Evolutionary conservation across 345 rosid species (phyloP), one percentile per base, ranked within the genome.

Genomic region (Erodium maritimum): DNA sequence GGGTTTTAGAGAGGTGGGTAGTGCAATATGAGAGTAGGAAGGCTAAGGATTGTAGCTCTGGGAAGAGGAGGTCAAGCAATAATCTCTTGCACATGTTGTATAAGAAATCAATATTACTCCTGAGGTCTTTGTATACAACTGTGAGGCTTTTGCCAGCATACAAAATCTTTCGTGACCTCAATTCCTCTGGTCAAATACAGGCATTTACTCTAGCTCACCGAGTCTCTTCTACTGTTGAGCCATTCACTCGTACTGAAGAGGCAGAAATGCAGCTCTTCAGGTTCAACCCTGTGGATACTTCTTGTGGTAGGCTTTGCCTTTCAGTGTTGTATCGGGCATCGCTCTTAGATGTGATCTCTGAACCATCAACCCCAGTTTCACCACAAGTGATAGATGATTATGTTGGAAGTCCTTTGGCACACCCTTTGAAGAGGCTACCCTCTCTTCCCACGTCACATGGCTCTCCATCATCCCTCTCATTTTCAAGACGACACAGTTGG

Each of bases 321-420:
- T 89, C 90, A 0, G 95, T 90, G 33, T 19, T 77, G 42, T 93
- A 89, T 65, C 78, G 77, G 18, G 73, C 87, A 56, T 76, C 82
- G 13, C 61, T 80, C 52, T 87, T 83, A 0, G 91, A 83, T 69
- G 76, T 82, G 21, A 77, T 74, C 64, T 85, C 83, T 7, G 95
- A 78, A 50, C 69, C 88, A 34, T 83, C 90, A 17, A 80, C 97
- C 17, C 90, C 87, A 21, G 62, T 93, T 73, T 82, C 95, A 54
- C 85, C 99, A 18, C 91, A 82, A 19, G 79, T 87, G 72, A 93
- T 93, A 61, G 79, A 79, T 0, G 88, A 89, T 73, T 93, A 93
- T 71, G 99, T 93, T 71, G 99, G 99, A 52, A 89, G 99, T 69
- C 99, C 99, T 45, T 71, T 93, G 73, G 90, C 90, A 58, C 88